Conservation (phyloP, 768 basidiomycete species). For the Mycena albidolilacea region DNA sequence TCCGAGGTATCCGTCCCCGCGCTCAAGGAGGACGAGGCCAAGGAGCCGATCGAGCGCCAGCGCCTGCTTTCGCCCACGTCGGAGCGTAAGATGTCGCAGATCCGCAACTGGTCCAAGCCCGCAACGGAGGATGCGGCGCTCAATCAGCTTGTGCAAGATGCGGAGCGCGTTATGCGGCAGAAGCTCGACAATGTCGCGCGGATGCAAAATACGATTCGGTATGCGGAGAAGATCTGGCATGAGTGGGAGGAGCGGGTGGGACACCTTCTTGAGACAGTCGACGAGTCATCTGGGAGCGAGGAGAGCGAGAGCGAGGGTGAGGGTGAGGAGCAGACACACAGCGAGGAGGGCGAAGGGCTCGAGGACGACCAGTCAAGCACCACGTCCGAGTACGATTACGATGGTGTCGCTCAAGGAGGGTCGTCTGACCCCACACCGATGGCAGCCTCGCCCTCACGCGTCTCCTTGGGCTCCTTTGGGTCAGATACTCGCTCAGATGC, state of each 20-base stretch:
- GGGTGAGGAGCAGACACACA: conserved; percentile 64
- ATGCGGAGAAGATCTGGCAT: conserved; percentile 96
- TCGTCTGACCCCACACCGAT: conserved; percentile 80
- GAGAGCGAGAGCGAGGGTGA: conserved; percentile 66
- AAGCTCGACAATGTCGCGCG: conserved; percentile 96
- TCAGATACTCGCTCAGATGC: conserved; percentile 22
- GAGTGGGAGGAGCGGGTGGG: conserved; percentile 96
- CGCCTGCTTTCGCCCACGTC: conserved; percentile 90
- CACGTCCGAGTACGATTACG: conserved; percentile 75
- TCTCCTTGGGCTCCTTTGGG: conserved; percentile 42
- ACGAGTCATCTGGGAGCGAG: conserved; percentile 53
- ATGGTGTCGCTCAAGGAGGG: conserved; percentile 50
- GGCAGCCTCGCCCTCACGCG: conserved; percentile 62
- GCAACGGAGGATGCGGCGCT: conserved; percentile 89
- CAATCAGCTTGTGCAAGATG: conserved; percentile 86
- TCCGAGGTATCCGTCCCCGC: conserved; percentile 89
- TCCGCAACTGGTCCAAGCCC: conserved; percentile 91
- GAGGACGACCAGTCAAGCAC: conserved; percentile 72
- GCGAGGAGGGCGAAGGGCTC: conserved; percentile 51
- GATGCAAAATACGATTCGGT: conserved; percentile 97
- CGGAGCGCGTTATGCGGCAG: conserved; percentile 89
- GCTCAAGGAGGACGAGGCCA: conserved; percentile 91
- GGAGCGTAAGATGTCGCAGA: conserved; percentile 86
- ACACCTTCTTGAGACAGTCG: conserved; percentile 69
- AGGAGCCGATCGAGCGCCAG: conserved; percentile 94